Evolutionary conservation across 208 protist species (phyloP), one percentile per base, ranked within the genome.

Genomic region (Leptomonas seymouri): DNA sequence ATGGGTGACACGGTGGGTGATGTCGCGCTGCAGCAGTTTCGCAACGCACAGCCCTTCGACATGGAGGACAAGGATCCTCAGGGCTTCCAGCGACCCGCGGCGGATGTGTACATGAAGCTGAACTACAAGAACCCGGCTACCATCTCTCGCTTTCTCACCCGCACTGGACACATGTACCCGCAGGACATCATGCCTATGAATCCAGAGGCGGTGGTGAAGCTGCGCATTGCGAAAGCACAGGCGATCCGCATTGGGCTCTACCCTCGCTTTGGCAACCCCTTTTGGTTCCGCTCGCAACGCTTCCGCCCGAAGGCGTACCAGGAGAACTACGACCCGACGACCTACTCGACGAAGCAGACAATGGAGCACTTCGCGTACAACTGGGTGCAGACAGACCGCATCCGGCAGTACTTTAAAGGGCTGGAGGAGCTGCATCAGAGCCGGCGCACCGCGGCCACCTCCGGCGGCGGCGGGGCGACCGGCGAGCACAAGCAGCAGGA

Each of bases 41-140:
- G 91, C 62, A 92, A 93, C 76, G 91, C 87, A n/a, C 91, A 96
- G 74, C 91, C 91, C 16, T 94, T 94, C 72, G 84, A 91, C 60
- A 82, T 94, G 7, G 87, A 94, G 67, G 85, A 92, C 39, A 90
- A 93, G 58, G 91, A 96, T 67, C 89, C 88, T 20, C 86, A 93
- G 30, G 87, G 88, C 20, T 85, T 93, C 49, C 80, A 93, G 69
- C 81, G 83, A 5, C 91, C 91, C 15, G 73, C 81, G 21, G 87
- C 86, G 25, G 86, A 95, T 53, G 87, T 93, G 56, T 97, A 95
- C 77, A 97, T 97, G 93, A 97, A 97, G 78, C 80, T 97, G 16
- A 94, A 97, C 74, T 94, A 97, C 80, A 97, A 97, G 68, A 97
- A 97, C 71, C 93, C 93, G 0, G 87, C 87, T 28, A 94, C 88